These are phyloP conservation scores for Cunninghamia lanceolata DNA, from an alignment of 75 land plant species.

Conservation along the genomic window DNA sequence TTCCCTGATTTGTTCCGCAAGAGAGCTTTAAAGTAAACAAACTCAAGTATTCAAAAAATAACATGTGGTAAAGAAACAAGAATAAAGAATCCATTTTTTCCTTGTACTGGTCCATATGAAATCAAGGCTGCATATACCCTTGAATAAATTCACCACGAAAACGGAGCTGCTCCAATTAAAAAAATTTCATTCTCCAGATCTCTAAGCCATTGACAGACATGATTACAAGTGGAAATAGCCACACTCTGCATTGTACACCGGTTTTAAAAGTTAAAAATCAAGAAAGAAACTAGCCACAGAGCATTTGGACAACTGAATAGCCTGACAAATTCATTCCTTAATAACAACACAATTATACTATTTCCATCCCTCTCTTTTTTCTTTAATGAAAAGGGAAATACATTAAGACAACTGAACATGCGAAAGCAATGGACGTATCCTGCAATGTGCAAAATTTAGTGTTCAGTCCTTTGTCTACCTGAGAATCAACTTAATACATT, in stretches of 20 bases:
- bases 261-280: not conserved
- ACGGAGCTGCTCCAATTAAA: conserved; percentile 44
- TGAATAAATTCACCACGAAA: conserved; percentile 32
- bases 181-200: conserved; percentile 50
- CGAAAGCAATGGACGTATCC: not conserved
- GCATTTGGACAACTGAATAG: not conserved
- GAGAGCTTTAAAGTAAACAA: not conserved
- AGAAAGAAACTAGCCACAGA: not conserved
- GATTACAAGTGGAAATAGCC: conserved; percentile 37
- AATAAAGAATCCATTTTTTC: not conserved
- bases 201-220: conserved; percentile 51
- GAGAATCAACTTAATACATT: not conserved
- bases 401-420: not conserved
- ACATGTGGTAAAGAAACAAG: not conserved
- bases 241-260: conserved; percentile 29
- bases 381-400: not conserved
- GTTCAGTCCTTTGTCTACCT: not conserved
- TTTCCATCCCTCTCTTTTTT: not conserved
- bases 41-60: not conserved
- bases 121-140: not conserved
- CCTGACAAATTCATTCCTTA: not conserved
- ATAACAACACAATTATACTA: not conserved
- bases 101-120: not conserved
- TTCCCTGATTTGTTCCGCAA: not conserved
- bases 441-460: not conserved